A percentile compares a stretch with the other conserved stretches of the same genome.
These are phyloP conservation scores for Vitis rotundifolia DNA, from an alignment of 164 flowering plant genomes.

Conservation along the genomic window DNA sequence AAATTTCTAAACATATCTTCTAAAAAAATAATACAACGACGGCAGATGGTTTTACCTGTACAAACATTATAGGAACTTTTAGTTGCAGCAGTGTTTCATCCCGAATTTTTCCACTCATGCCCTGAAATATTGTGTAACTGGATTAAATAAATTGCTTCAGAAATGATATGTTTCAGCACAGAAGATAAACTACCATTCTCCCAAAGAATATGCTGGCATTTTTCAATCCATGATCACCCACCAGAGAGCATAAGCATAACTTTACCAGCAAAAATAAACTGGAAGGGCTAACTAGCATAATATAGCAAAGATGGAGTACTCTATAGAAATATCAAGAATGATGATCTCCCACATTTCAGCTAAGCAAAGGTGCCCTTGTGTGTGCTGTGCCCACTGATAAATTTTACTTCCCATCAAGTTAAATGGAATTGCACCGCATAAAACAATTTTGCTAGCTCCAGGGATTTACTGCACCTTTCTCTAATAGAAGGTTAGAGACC, in stretches of 20 bases:
- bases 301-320: neutral
- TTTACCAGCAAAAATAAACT: too few species aligned
- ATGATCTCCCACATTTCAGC: too few species aligned
- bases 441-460: too few species aligned
- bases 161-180: neutral
- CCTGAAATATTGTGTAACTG: constrained; percentile 38
- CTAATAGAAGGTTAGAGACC: too few species aligned
- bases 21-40: neutral
- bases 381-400: too few species aligned
- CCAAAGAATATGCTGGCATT: neutral
- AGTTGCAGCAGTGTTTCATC: constrained; percentile 68
- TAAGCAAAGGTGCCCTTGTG: too few species aligned
- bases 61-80: constrained; percentile 68
- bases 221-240: neutral
- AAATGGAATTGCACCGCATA: too few species aligned
- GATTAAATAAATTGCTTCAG: neutral
- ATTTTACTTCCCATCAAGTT: too few species aligned
- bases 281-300: neutral
- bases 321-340: too few species aligned
- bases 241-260: too few species aligned
- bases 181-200: neutral
- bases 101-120: constrained; percentile 61
- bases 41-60: constrained; percentile 54
- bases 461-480: too few species aligned
- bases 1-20: neutral